A percentile compares a stretch with the other conserved stretches of the same genome.
These are phyloP conservation scores for Inosperma sp. DNA, from an alignment of 768 basidiomycete genomes.

Conservation along the genomic window DNA sequence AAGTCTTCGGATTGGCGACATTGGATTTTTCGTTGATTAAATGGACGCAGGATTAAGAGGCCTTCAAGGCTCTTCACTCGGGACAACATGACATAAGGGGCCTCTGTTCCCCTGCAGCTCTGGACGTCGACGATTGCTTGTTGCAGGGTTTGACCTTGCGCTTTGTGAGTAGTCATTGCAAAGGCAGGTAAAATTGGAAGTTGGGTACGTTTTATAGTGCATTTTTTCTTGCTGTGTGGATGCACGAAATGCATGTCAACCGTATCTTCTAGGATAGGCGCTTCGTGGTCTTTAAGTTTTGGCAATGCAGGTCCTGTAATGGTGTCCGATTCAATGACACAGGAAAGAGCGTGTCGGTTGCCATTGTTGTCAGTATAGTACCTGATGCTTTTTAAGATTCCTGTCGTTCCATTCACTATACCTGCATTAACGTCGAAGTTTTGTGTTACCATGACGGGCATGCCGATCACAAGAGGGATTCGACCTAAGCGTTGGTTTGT, in stretches of 20 bases:
- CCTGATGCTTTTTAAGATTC: slow-evolving; percentile 22
- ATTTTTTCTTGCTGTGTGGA: slow-evolving; percentile 16
- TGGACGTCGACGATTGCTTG: slow-evolving; percentile 32
- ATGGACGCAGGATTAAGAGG: slow-evolving; percentile 27
- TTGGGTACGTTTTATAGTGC: slow-evolving; percentile 27
- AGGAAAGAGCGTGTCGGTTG: slow-evolving; percentile 16
- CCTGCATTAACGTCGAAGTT: slow-evolving; percentile 37
- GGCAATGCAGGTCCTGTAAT: slow-evolving; percentile 14
- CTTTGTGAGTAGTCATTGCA: slow-evolving; percentile 37
- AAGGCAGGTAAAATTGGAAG: slow-evolving; percentile 35
- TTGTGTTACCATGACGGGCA: slow-evolving; percentile 36
- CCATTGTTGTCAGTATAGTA: slow-evolving; percentile 21
- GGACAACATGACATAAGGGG: slow-evolving; percentile 43
- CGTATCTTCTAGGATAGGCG: slow-evolving; percentile 21
- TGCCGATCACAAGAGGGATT: slow-evolving; percentile 34
- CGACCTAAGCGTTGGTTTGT: slow-evolving; percentile 29
- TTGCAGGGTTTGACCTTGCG: slow-evolving; percentile 35
- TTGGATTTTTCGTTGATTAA: slow-evolving; percentile 3
- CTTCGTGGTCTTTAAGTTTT: slow-evolving; percentile 13
- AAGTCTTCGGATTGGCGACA: slow-evolving; percentile 13
- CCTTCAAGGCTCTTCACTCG: slow-evolving; percentile 25
- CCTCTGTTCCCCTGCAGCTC: slow-evolving; percentile 27
- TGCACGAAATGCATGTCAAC: slow-evolving; percentile 20
- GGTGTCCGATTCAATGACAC: slow-evolving; percentile 20
- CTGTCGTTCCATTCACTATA: slow-evolving; percentile 33